Percentiles rank a stretch among this genome's conserved stretches.
Conservation (phyloP, 805 yeast genomes). For the Metschnikowia drakensbergensis region DNA sequence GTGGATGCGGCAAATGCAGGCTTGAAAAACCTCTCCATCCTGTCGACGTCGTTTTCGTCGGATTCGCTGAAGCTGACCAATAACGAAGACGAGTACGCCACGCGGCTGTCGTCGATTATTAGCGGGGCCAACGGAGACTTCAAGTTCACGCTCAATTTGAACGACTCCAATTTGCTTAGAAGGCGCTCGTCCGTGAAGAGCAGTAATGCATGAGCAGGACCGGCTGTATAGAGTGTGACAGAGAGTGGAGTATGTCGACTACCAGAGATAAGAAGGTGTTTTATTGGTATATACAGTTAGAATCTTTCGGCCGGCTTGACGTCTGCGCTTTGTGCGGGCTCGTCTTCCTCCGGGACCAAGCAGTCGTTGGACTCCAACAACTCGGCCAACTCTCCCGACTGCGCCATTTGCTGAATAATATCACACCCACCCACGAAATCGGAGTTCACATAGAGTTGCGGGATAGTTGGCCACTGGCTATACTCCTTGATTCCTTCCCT, state of each 20-base stretch:
- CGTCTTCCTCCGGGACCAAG: constrained; percentile 75
- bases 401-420: constrained; percentile 87
- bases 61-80: constrained; percentile 17
- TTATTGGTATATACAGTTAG: constrained; percentile 7
- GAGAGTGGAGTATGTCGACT: too few species aligned
- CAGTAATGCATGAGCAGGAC: constrained; percentile 5
- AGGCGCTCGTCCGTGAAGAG: constrained; percentile 37
- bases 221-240: too few species aligned
- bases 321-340: constrained; percentile 25
- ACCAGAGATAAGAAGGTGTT: too few species aligned
- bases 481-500: constrained; percentile 95
- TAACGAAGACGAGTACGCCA: constrained; percentile 28
- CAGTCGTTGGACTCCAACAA: constrained; percentile 75
- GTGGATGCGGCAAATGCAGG: constrained; percentile 7
- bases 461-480: constrained; percentile 97
- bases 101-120: constrained; percentile 38
- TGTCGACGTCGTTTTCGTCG: constrained; percentile 18
- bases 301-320: constrained; percentile 37
- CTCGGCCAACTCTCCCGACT: constrained; percentile 84
- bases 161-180: constrained; percentile 60
- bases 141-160: constrained; percentile 57
- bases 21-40: constrained; percentile 20
- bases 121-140: constrained; percentile 39
- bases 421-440: constrained; percentile 99
- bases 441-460: constrained; percentile 85